Base-by-base conservation (phyloP, 2,329 filamentous ascomycete species). In the Trichoderma harzianum region DNA sequence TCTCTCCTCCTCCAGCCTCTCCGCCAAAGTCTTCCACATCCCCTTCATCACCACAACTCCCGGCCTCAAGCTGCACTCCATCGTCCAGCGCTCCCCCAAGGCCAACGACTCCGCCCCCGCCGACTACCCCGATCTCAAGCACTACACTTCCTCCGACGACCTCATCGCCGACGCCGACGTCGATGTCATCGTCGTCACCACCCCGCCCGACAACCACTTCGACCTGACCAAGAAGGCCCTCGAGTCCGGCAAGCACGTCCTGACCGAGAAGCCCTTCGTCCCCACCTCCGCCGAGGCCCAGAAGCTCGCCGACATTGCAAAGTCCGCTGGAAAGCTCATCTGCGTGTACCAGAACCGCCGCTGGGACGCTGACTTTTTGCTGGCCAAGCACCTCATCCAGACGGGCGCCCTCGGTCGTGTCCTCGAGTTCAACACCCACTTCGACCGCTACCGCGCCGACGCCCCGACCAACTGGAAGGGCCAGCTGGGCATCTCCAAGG, bases 211-310 rank as follows among this genome's bases (percentile, higher is more conserved):
- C 73, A 90, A 89, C 12, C 93, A 95, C 83, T 92, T 89, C 78
- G 79, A 84, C 18, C 84, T 94, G 76, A 84, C 89, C 43, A 90
- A 89, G 79, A 80, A 87, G 66, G 90, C 91, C 0, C 84, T 95
- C 62, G 85, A 91, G 78, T 84, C 87, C 11, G 90, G 91, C 76
- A 95, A 95, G 84, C 91, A 95, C 80, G 91, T 95, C 30, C 84
- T 95, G 67, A 91, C 92, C 63, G 93, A 95, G 84, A 95, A 95
- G 84, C 93, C 93, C 3, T 95, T 95, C 79, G 92, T 93, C 14
- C 91, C 92, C 24, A 92, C 90, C 1, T 84, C 87, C 1, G 84
- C 87, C 72, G 90, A 95, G 81, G 92, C 92, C 12, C 85, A 88
- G 39, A 82, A 88, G 75, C 87, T 95, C 7, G 86, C 88, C 58